Evolutionary conservation across 1,139 yeast species (phyloP), one percentile per base, ranked within the genome.

Genomic region (Taphrina betulina): DNA sequence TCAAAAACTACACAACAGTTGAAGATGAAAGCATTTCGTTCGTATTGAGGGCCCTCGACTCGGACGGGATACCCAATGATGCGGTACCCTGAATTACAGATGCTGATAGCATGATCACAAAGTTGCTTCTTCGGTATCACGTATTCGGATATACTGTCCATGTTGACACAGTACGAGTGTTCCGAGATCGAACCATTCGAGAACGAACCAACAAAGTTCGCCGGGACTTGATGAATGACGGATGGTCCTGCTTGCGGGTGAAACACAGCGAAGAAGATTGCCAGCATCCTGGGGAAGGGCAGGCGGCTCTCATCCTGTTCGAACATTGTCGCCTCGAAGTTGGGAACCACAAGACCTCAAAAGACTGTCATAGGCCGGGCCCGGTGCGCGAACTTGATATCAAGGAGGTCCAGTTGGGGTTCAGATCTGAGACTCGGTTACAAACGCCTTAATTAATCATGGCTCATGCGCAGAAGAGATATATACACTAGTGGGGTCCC

Each of bases 221-320:
- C 77, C 58, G 98, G 99, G 0, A 88, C 95, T 67, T 94, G 96
- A 64, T 86, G 86, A 2, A 87, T 79, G n/a, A 92, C 90, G 68
- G 89, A 86, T 0, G 98, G 85, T 1, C 98, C 98, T 65, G 88
- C 95, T 0, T 92, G 85, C 0, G 96, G 96, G 66, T 94, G 96
- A 70, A 92, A 92, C 0, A 87, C 87, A 0, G 96, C 82, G 69
- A 88, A 92, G 69, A 92, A 90, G 44, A 89, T 77, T 1, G 96
- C 94, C 59, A 81, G 77, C 31, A 92, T 89, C 23, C 95, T 95
- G 14, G 84, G 82, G 14, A 48, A 48, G 24, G 33, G 19, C 10
- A 7, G 31, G 31, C 12, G 31, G 31, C 12, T 28, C 31, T 28
- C 31, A 28, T 28, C 31, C 7, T 28, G 31, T 28, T n/a, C n/a